Percentiles rank a stretch among this genome's conserved stretches.
Conservation (phyloP, 2,329 filamentous ascomycete species). For the Fusarium sp. region DNA sequence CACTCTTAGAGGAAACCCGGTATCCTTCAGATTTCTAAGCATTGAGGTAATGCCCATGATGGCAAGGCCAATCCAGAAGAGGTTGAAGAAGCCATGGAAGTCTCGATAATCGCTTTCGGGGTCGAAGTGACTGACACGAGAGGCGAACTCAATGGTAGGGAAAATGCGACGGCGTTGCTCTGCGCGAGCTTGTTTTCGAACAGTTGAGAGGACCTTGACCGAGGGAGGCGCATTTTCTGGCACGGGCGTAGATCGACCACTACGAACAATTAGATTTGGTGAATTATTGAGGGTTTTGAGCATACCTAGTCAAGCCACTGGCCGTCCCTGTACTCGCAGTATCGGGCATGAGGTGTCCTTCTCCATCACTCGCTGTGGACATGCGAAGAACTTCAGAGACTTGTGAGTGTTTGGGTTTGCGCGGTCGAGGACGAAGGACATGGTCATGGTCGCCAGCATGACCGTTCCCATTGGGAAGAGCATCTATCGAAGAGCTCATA, state of each 20-base stretch:
- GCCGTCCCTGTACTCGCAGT: slow-evolving; percentile 50
- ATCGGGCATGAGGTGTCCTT: slow-evolving; percentile 55
- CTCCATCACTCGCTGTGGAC: slow-evolving; percentile 53
- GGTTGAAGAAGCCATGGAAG: slow-evolving; percentile 96
- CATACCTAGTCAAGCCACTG: slow-evolving; percentile 64
- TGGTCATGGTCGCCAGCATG: slow-evolving; percentile 55
- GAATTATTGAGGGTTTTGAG: neutral
- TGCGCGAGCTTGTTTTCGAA: slow-evolving; percentile 85
- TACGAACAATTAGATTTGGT: slow-evolving; percentile 55
- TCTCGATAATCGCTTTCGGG: slow-evolving; percentile 92
- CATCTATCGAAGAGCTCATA: slow-evolving; percentile 53
- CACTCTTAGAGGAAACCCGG: slow-evolving; percentile 86
- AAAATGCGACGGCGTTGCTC: slow-evolving; percentile 88
- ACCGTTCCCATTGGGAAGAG: slow-evolving; percentile 50
- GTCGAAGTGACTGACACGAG: slow-evolving; percentile 95
- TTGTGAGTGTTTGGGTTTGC: slow-evolving; percentile 66
- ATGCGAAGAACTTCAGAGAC: slow-evolving; percentile 61
- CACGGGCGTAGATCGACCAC: slow-evolving; percentile 86
- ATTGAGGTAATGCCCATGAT: slow-evolving; percentile 98
- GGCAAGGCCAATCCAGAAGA: slow-evolving; percentile 97
- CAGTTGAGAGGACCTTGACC: slow-evolving; percentile 86
- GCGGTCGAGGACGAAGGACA: slow-evolving; percentile 65
- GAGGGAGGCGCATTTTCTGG: slow-evolving; percentile 95
- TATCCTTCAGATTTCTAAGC: slow-evolving; percentile 93
- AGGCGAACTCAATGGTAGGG: slow-evolving; percentile 91